Evolutionary conservation across 129 eudicot genomes (phyloP).

Genomic region (Escallonia rubra): DNA sequence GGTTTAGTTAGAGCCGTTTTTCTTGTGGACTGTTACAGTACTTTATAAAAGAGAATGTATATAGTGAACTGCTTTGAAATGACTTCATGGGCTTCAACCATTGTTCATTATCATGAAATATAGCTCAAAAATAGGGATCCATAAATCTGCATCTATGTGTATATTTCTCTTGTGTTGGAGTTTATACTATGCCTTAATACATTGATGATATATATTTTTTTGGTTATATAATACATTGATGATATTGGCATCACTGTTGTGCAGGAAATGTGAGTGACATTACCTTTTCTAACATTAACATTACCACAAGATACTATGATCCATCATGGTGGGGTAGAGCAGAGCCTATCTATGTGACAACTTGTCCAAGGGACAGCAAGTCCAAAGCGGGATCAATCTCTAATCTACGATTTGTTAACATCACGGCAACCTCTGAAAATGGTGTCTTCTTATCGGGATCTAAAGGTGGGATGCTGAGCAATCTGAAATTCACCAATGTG

Average conservation of each 20-base stretch:
- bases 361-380: slow-evolving; percentile 64
- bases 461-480: slow-evolving; percentile 41
- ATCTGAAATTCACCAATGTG: slow-evolving; percentile 62
- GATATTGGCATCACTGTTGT: background rate
- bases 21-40: too few relatives aligned
- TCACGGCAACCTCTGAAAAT: slow-evolving; percentile 79
- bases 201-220: too few relatives aligned
- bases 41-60: too few relatives aligned
- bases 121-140: too few relatives aligned
- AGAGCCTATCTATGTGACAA: slow-evolving; percentile 83
- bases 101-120: too few relatives aligned
- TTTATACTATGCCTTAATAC: too few relatives aligned
- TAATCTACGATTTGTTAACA: slow-evolving; percentile 57
- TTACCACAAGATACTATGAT: slow-evolving; percentile 86
- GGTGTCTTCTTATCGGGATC: slow-evolving; percentile 91
- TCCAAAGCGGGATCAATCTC: slow-evolving; percentile 66
- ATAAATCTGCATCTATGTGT: background rate
- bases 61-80: too few relatives aligned
- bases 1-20: too few relatives aligned
- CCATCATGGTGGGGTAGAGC: slow-evolving; percentile 99
- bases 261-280: slow-evolving; percentile 84
- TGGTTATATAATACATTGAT: too few relatives aligned
- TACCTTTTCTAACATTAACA: slow-evolving; percentile 81
- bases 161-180: background rate
- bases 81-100: too few relatives aligned